Conservation (phyloP, 129 eudicot species). For the Helianthus annuus region HanXRQr2.0-SUNRISE NC_035444.2:66974893-66975392, state of each 20-base stretch:
- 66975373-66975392: slow-evolving; percentile 80
- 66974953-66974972: slow-evolving; percentile 11
- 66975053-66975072: slow-evolving; percentile 6
- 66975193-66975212: slow-evolving; percentile 60
- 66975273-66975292: slow-evolving; percentile 68
- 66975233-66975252: slow-evolving; percentile 77
- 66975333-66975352: slow-evolving; percentile 60
- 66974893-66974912: not conserved
- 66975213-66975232: slow-evolving; percentile 78
- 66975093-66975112: slow-evolving; percentile 39
- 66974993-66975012: slow-evolving; percentile 19
- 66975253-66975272: slow-evolving; percentile 59
- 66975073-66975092: slow-evolving; percentile 25
- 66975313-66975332: slow-evolving; percentile 92
- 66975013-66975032: slow-evolving; percentile 3
- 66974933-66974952: slow-evolving; percentile 30
- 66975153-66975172: not conserved
- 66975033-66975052: slow-evolving; percentile 37
- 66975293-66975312: slow-evolving; percentile 69
- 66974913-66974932: slow-evolving; percentile 26
- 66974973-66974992: slow-evolving; percentile 16
- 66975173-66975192: not conserved
- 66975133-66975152: no score
- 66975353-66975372: slow-evolving; percentile 56
- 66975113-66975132: not conserved